Conservation (phyloP, 2,329 filamentous ascomycete genomes). For the Colletotrichum tabaci region DNA sequence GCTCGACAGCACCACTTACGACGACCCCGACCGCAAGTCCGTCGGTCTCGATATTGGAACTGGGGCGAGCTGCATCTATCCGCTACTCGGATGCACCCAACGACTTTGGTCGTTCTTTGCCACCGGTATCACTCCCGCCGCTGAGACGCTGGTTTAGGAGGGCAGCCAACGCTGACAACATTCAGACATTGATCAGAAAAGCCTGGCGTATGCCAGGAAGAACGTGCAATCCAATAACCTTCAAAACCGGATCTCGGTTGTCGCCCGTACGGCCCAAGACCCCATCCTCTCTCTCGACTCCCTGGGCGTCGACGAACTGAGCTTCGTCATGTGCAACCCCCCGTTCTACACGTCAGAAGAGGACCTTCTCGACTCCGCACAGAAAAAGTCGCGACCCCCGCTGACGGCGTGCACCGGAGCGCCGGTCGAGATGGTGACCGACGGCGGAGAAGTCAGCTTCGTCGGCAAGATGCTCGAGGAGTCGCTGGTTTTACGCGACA, state of each 20-base stretch:
- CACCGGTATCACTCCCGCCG: conserved; percentile 59
- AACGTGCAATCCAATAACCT: conserved; percentile 81
- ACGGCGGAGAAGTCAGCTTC: conserved; percentile 84
- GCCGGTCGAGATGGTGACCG: conserved; percentile 86
- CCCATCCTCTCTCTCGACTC: conserved; percentile 76
- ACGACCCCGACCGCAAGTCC: conserved; percentile 64
- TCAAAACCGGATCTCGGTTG: conserved; percentile 73
- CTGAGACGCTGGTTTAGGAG: too few species aligned
- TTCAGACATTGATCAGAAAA: conserved; percentile 82
- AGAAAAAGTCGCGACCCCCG: conserved; percentile 76
- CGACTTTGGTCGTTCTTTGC: conserved; percentile 82
- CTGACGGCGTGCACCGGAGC: conserved; percentile 84
- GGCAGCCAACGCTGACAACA: not conserved
- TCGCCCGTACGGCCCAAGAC: conserved; percentile 66
- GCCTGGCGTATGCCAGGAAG: conserved; percentile 73
- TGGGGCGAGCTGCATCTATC: conserved; percentile 92
- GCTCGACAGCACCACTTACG: conserved; percentile 78
- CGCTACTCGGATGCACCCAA: conserved; percentile 81
- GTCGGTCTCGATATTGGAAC: conserved; percentile 89
- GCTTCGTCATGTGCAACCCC: conserved; percentile 95
- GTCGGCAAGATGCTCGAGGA: conserved; percentile 79
- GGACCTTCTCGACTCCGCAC: conserved; percentile 77
- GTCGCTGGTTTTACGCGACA: conserved; percentile 70
- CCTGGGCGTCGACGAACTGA: conserved; percentile 66
- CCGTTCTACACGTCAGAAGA: conserved; percentile 87